These are phyloP conservation scores for Halophytophthora polymorphica DNA, from an alignment of 352 stramenopile species.

Conservation along the genomic window DNA sequence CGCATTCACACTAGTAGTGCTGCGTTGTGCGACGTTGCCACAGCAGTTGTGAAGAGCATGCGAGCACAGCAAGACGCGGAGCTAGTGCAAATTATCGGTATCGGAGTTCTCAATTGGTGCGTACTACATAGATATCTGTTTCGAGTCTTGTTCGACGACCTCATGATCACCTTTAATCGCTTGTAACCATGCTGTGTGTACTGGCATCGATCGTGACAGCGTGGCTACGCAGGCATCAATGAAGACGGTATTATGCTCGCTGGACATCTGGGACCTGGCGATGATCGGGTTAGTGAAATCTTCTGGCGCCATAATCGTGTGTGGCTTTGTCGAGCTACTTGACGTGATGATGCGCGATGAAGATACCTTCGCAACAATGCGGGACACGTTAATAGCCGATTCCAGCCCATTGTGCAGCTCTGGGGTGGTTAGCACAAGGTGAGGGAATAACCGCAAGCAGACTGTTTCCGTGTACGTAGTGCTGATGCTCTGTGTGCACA, in stretches of 20 bases:
- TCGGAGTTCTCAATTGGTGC: conserved; percentile 50
- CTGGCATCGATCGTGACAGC: conserved; percentile 1
- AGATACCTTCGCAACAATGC: conserved; percentile 2
- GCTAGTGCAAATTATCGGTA: conserved; percentile 47
- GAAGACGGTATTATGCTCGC: conserved; percentile 26
- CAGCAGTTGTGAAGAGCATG: conserved; percentile 33
- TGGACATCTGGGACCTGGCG: conserved; percentile 20
- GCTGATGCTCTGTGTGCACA: too few species aligned
- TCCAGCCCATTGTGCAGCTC: neutral
- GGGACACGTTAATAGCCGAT: neutral
- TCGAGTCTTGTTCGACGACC: too few species aligned
- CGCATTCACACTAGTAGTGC: conserved; percentile 4
- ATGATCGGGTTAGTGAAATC: conserved; percentile 16
- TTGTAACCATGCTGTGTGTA: too few species aligned
- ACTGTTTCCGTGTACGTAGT: too few species aligned
- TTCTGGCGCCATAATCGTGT: conserved; percentile 15
- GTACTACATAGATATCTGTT: neutral
- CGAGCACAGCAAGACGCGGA: conserved; percentile 21
- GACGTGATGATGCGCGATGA: conserved; percentile 33
- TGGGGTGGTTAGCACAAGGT: conserved; percentile 4
- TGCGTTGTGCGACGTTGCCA: conserved; percentile 7
- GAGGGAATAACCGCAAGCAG: neutral
- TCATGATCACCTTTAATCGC: conserved; percentile 1
- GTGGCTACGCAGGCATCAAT: conserved; percentile 24
- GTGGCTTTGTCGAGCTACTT: conserved; percentile 40